Evolutionary conservation across 768 basidiomycete genomes (phyloP), one percentile per base, ranked within the genome.

Genomic region (Collybia sordida): DNA sequence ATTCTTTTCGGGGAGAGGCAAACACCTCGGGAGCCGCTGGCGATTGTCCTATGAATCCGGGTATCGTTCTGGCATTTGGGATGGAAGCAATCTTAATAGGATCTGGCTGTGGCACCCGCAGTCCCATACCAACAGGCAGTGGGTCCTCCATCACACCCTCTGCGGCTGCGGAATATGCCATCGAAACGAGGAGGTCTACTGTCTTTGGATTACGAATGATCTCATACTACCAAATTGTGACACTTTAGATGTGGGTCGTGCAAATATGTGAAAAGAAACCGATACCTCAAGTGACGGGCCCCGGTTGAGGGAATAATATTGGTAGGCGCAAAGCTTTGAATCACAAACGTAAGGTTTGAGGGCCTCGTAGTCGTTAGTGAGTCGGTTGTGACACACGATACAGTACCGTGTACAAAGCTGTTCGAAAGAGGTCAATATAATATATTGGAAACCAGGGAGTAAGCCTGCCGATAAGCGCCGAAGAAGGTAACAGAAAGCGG

Each of bases 301-400:
- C 22, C 81, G 73, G 49, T 83, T 85, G 42, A 85, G 67, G 3
- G 74, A 68, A 59, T 86, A 86, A 57, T 85, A 87, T 58, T 85
- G 86, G 61, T 84, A 90, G 4, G 79, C 69, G 64, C 88, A 90
- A 4, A 90, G 72, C 46, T 77, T 77, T 4, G 73, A 74, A 47
- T 78, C 74, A 61, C 87, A 90, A 21, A 90, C 85, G 59, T 87
- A 89, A 1, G 88, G 88, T 60, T 87, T 86, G 51, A 88, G 75
- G 1, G 82, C 78, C 53, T 82, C 80, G 50, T 77, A 80, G 35
- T 78, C 72, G 7, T 67, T 70, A 8, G 71, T 57, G 24, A 85
- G 69, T 52, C 74, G 77, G 55, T 79, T 79, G 58, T 86, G 86
- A 64, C 88, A 88, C n/a, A 86, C 83, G n/a, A 86, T 72, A 56